A percentile compares a stretch with the other conserved stretches of the same genome.
phyloP scores from a whole-genome alignment of 352 stramenopile genomes.

The Blastocystis hominis region DNA sequence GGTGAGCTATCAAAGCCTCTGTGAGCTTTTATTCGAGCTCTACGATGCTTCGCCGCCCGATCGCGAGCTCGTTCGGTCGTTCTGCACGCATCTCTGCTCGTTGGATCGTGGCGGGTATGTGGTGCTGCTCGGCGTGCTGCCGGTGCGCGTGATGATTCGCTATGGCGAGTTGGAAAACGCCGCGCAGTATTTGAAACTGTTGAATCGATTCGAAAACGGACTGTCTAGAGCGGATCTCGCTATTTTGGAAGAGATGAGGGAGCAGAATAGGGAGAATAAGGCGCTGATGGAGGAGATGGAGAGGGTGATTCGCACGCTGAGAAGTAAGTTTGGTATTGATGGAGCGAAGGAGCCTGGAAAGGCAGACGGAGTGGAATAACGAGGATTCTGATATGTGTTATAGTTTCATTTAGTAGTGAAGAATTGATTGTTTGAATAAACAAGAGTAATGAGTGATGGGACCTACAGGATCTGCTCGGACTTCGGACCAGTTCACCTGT shows the following conservation, averaged over 20 bases:
- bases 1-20: neutral
- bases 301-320: neutral
- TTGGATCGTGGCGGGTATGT: constrained; percentile 34
- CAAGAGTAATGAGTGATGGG: neutral
- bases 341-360: no score
- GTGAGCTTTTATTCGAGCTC: neutral
- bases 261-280: neutral
- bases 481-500: neutral
- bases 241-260: constrained; percentile 21
- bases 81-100: neutral
- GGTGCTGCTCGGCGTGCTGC: constrained; percentile 24
- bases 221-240: neutral
- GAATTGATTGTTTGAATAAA: constrained; percentile 30
- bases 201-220: constrained; percentile 22
- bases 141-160: constrained; percentile 25
- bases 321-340: neutral
- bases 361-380: no score
- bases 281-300: neutral
- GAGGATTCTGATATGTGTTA: no score
- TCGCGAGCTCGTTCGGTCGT: neutral
- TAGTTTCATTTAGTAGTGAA: neutral
- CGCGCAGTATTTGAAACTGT: neutral
- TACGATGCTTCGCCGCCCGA: neutral
- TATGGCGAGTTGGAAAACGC: neutral
- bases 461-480: neutral